A percentile compares a stretch with the other conserved stretches of the same genome.
Evolutionary conservation across 257 asterid genomes (phyloP).

Genomic region (Penstemon barbatus): DNA sequence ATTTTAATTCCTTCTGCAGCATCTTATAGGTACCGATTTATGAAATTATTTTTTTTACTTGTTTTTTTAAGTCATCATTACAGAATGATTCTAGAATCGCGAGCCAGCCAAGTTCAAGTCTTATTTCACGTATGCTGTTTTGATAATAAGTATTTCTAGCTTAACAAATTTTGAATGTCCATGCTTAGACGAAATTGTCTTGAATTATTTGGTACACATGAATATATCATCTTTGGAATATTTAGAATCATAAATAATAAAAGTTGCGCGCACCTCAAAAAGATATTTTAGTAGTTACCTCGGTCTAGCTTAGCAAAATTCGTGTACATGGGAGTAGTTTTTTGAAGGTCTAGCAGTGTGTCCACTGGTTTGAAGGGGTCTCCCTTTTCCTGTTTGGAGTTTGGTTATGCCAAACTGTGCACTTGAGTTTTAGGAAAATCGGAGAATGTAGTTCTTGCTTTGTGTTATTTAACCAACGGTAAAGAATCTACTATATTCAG

Average conservation of each 20-base stretch:
- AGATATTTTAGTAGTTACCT: slow-evolving; percentile 5
- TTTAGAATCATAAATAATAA: neutral
- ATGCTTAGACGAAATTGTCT: neutral
- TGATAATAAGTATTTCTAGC: slow-evolving; percentile 7
- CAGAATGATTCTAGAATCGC: neutral
- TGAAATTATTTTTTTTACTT: neutral
- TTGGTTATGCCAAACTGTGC: neutral
- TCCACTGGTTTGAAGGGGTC: too few species aligned
- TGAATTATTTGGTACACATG: neutral
- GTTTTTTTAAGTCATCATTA: neutral
- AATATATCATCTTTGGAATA: neutral
- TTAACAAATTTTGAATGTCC: neutral
- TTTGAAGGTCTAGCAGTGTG: neutral
- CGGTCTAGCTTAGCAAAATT: slow-evolving; percentile 1
- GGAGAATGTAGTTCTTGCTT: neutral
- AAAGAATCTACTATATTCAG: slow-evolving; percentile 41
- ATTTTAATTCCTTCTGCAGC: neutral
- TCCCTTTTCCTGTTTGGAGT: too few species aligned
- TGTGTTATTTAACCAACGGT: neutral
- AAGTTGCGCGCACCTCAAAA: slow-evolving; percentile 1
- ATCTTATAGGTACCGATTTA: neutral
- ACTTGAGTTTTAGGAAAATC: slow-evolving; percentile 18
- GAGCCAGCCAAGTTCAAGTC: neutral
- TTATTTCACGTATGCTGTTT: neutral
- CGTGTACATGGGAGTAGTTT: neutral